These are phyloP conservation scores for Alnus glutinosa DNA, from an alignment of 306 rosid genomes.

Conservation along the genomic window DNA sequence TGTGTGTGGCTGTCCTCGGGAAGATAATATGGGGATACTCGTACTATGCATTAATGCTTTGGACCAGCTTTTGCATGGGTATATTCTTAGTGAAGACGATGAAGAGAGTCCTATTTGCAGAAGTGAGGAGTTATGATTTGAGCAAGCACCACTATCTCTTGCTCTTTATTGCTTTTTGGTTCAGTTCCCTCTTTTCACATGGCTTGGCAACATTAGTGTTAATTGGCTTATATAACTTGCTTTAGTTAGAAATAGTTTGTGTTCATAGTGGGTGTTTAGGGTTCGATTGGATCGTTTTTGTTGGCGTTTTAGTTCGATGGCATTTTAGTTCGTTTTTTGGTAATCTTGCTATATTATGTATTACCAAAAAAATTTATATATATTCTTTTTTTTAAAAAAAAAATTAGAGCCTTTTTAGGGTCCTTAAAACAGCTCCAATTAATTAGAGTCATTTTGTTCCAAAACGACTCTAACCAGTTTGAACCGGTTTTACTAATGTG, in stretches of 20 bases:
- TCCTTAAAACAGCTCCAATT: too few relatives aligned
- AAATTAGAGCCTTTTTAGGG: too few relatives aligned
- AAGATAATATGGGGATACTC: slow-evolving; percentile 64
- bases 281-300: too few relatives aligned
- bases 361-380: too few relatives aligned
- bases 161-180: slow-evolving; percentile 79
- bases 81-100: slow-evolving; percentile 89
- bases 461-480: too few relatives aligned
- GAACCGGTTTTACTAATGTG: too few relatives aligned
- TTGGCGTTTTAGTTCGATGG: too few relatives aligned
- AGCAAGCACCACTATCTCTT: slow-evolving; percentile 89
- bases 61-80: slow-evolving; percentile 94
- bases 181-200: slow-evolving; percentile 86
- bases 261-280: slow-evolving; percentile 2
- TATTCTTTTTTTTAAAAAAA: too few relatives aligned
- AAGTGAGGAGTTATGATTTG: slow-evolving; percentile 86
- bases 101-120: slow-evolving; percentile 92
- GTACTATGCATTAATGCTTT: slow-evolving; percentile 85
- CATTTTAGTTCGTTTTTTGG: too few relatives aligned
- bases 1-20: slow-evolving; percentile 80
- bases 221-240: slow-evolving; percentile 75
- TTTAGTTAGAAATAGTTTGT: slow-evolving; percentile 31
- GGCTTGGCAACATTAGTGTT: slow-evolving; percentile 91
- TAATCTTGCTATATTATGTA: too few relatives aligned
- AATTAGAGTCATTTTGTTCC: too few relatives aligned